Base-by-base conservation (phyloP, 192 early-diverging fungal genomes). In the Backusella tarrabulga region DNA sequence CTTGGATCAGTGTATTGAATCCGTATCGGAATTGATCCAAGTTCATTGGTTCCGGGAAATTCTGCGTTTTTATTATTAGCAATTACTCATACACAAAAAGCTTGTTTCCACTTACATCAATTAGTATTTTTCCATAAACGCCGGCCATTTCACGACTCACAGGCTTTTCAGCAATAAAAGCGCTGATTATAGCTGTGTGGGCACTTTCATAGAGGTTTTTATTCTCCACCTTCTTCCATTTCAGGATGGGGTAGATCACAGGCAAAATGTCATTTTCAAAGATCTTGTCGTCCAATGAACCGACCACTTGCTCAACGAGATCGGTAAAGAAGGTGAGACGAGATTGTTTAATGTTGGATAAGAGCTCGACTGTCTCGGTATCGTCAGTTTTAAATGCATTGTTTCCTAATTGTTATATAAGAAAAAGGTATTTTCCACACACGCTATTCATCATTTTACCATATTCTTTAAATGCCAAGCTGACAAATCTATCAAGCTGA, bases 171-270 rank as follows among this genome's bases (percentile, higher is more conserved):
- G 81, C 81, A 69, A 80, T 71, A 72, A 88, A 88, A 4, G 88
- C 79, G 8, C 82, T 72, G 41, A 90, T 79, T 0, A 88, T 77
- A 14, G 84, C 83, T 14, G 85, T 78, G 73, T 90, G 87, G 4
- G 83, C 83, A 36, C 85, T 86, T 73, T 90, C 88, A 34, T 87
- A 90, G 0, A 90, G 60, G 3, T 86, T 77, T 6, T 79, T 74
- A 42, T 87, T 78, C 21, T 77, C 54, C 21, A 81, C 84, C 35
- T 72, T 72, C 19, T 34, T 50, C 78, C 73, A 75, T 34, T 81
- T 82, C 0, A 87, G 69, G 29, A 84, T 41, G 34, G 79, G 82
- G 34, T 88, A 83, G n/a, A 88, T 83, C 3, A 83, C 56, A 6
- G 85, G 85, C 17, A 90, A 67, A 12, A 90, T 70, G 38, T 82